Base-by-base conservation (phyloP, 176 grass and related monocot genomes). In the Raddia distichophylla region DNA sequence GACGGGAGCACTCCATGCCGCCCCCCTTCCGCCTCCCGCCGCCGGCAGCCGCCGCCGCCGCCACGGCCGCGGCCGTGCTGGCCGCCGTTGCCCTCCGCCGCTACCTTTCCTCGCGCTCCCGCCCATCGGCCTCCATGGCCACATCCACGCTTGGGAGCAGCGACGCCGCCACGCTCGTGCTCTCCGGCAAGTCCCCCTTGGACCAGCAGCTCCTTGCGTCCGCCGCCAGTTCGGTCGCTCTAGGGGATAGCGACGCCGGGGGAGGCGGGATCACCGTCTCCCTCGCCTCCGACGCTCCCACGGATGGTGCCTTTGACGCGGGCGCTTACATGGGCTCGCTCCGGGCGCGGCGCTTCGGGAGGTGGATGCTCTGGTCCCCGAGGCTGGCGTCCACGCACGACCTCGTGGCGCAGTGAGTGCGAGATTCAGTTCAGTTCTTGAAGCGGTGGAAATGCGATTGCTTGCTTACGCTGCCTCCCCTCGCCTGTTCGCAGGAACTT, bases 301-400 rank as follows among this genome's bases (percentile, higher is more conserved):
- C 16, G n/a, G 60, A n/a, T 51, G 58, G 18, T 57, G 65, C 64
- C 53, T 91, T 99, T 71, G 75, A 69, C 50, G 80, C 76, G 3
- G 74, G 10, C 67, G 60, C 78, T 15, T 98, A 95, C 78, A 91
- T 98, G 90, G 85, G 27, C 49, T 64, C 79, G n/a, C 90, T 95
- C 51, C 74, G 10, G 69, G 83, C 90, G 67, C 80, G 50, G 9
- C 80, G 85, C n/a, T 93, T 93, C 10, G 93, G 96, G 75, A 89
- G 89, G 69, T 80, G 94, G 67, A 67, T 95, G 58, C 75, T 98
- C 11, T 98, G 95, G 92, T 91, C 90, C 4, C 95, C 95, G 43
- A 93, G 89, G 89, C 73, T 98, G 60, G 74, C 86, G 3, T 95
- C 95, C 71, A 98, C 95, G 22, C 92, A 98, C 33, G 95, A 98